Evolutionary conservation across 768 basidiomycete species (phyloP).

Genomic region (Lyophyllum atratum): DNA sequence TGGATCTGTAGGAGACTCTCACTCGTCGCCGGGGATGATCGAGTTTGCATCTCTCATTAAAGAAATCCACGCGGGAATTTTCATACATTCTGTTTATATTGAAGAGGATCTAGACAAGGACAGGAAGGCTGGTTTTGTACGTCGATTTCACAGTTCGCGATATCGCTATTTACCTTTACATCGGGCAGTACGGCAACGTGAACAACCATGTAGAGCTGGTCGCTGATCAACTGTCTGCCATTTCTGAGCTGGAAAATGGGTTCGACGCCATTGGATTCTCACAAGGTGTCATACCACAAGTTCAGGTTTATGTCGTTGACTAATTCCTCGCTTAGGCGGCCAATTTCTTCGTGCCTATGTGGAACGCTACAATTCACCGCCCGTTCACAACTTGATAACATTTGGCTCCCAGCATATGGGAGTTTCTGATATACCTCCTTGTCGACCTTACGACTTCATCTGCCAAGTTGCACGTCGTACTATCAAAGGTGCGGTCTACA

Average conservation of each 20-base stretch:
- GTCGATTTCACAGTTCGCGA: constrained; percentile 28
- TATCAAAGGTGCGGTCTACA: constrained; percentile 66
- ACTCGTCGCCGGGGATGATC: constrained; percentile 72
- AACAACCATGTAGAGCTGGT: constrained; percentile 69
- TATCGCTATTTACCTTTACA: neutral
- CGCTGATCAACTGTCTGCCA: constrained; percentile 59
- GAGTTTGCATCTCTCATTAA: constrained; percentile 61
- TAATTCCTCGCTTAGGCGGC: constrained; percentile 48
- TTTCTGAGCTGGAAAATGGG: constrained; percentile 66
- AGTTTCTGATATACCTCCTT: constrained; percentile 72
- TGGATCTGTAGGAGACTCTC: constrained; percentile 60
- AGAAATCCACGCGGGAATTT: constrained; percentile 71
- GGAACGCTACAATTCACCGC: constrained; percentile 72
- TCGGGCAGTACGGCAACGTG: constrained; percentile 71
- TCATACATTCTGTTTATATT: constrained; percentile 73
- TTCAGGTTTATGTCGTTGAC: neutral
- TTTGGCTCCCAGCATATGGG: constrained; percentile 92
- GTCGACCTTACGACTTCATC: constrained; percentile 63
- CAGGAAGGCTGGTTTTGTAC: constrained; percentile 69
- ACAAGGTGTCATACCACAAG: constrained; percentile 52
- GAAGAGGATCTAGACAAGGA: constrained; percentile 64
- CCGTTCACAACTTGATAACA: constrained; percentile 79
- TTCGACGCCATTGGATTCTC: constrained; percentile 91
- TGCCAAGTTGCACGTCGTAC: constrained; percentile 70
- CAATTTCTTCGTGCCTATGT: constrained; percentile 88